Evolutionary conservation across 495 filamentous ascomycete species (phyloP), one percentile per base, ranked within the genome.

Genomic region (Filosporella fistucella): DNA sequence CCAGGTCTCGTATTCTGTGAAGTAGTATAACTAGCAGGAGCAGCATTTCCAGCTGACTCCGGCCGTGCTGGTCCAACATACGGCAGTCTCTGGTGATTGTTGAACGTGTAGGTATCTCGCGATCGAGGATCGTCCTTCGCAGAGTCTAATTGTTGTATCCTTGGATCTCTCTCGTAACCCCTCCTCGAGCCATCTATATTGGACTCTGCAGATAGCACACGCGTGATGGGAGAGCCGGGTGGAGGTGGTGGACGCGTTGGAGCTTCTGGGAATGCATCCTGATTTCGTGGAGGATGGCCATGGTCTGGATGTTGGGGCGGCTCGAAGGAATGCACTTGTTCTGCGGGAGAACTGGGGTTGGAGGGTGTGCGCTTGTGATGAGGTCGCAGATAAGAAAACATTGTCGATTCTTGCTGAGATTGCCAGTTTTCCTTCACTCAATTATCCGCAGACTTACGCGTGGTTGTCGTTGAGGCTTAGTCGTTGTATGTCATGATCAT

Each of bases 361-460:
- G 75, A 77, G 50, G 74, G 69, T 11, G 63, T 70, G 37, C 74
- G 72, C 57, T 70, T 68, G 34, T 55, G 70, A 22, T 60, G 73
- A 48, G 76, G 75, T 54, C 74, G 73, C 18, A 77, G 67, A 57
- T 77, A 73, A 42, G 71, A 75, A 55, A 77, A 64, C 75, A 78
- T 78, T 22, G 13, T 48, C 20, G n/a, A 3, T 4, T 45, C 1
- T n/a, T n/a, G n/a, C n/a, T n/a, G n/a, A n/a, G n/a, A n/a, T n/a
- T n/a, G n/a, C n/a, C n/a, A n/a, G n/a, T n/a, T n/a, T n/a, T n/a
- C n/a, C n/a, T n/a, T n/a, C n/a, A n/a, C n/a, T n/a, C n/a, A n/a
- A n/a, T n/a, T n/a, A n/a, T n/a, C n/a, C n/a, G 35, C 35, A 38
- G 35, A 38, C 4, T 20, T 38, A n/a, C 13, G 16, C 9, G n/a